phyloP scores from a whole-genome alignment of 345 rosid genomes.

The Eutrema japonicum region DNA sequence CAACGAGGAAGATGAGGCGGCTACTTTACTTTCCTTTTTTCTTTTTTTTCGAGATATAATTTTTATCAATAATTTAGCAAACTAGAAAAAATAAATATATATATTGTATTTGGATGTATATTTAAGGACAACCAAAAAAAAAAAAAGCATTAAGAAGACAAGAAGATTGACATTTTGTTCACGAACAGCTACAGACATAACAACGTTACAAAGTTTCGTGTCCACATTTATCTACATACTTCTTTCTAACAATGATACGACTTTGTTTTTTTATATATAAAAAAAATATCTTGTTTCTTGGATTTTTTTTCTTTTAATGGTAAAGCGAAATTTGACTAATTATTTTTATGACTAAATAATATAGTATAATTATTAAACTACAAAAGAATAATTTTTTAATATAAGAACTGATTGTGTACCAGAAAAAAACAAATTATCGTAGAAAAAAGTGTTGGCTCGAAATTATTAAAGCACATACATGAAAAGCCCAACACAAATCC shows the following conservation, averaged over 20 bases:
- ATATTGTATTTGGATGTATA: not conserved
- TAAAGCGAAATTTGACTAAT: not conserved
- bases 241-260: not conserved
- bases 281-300: no score
- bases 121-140: not conserved
- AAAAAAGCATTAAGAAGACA: conserved; percentile 1
- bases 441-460: no score
- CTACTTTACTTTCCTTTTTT: conserved; percentile 14
- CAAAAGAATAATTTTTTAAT: no score
- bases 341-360: no score
- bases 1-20: conserved; percentile 40
- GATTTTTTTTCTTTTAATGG: no score
- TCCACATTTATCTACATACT: conserved; percentile 15
- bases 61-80: conserved; percentile 16
- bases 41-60: not conserved
- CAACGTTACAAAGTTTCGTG: conserved; percentile 26
- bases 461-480: no score
- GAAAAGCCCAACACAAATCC: no score
- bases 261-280: no score
- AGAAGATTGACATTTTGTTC: conserved; percentile 10
- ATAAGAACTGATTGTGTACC: no score
- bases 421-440: no score
- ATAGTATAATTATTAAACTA: no score
- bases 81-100: not conserved
- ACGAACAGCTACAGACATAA: conserved; percentile 1